Conservation (phyloP, 176 grass and related monocot genomes). For the Metroxylon sagu region DNA sequence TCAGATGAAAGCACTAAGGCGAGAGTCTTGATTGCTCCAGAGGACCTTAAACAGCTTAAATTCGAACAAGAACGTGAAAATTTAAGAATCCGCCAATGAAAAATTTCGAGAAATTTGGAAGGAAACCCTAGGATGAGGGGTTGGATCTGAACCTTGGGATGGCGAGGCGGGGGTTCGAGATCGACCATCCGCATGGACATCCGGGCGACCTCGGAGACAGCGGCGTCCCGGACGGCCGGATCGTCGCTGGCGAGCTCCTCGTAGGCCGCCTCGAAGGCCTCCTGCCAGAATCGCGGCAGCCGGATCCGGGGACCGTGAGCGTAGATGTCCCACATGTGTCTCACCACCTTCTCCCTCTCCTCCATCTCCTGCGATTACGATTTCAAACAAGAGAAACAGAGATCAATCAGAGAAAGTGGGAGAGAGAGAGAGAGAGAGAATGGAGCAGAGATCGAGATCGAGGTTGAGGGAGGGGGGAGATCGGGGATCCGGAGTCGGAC, state of each 20-base stretch:
- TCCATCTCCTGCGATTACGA: conserved; percentile 50
- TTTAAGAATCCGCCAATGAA: neutral
- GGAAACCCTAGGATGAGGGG: neutral
- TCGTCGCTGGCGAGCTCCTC: conserved; percentile 80
- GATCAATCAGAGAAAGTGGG: no score
- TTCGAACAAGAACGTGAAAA: no score
- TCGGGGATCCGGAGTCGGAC: neutral
- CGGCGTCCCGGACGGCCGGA: conserved; percentile 24
- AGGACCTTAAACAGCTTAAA: no score
- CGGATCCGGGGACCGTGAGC: conserved; percentile 40
- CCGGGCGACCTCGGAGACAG: conserved; percentile 61
- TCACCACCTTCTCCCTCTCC: conserved; percentile 76
- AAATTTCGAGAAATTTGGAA: no score
- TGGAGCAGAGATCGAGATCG: no score
- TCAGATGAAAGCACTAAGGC: no score
- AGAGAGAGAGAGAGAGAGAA: no score
- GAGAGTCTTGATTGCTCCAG: no score
- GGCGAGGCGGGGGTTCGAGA: conserved; percentile 37
- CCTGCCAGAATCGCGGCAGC: conserved; percentile 68
- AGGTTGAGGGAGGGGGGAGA: no score
- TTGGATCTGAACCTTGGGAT: conserved; percentile 5
- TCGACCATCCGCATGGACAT: conserved; percentile 55
- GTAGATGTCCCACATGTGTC: conserved; percentile 81
- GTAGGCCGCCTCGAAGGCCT: conserved; percentile 83
- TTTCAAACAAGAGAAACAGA: no score